Percentiles rank a stretch among this genome's conserved stretches.
Conservation (phyloP, 768 basidiomycete genomes). For the Auriscalpium microsporum region DNA sequence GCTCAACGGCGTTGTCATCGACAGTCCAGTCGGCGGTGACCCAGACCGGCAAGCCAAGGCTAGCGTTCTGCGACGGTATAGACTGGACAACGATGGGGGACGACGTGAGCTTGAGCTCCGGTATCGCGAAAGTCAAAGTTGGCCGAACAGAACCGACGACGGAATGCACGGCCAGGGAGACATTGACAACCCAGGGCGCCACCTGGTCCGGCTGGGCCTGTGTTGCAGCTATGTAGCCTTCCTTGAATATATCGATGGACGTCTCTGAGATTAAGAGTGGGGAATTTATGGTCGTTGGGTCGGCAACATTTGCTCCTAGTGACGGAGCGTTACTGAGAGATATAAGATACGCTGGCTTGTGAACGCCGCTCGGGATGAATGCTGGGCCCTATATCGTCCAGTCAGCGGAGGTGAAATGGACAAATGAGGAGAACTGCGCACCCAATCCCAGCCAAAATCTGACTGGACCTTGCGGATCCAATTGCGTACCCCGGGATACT, state of each 20-base stretch:
- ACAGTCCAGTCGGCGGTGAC: constrained; percentile 37
- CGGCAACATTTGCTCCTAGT: background rate
- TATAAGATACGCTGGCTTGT: constrained; percentile 47
- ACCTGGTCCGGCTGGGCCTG: constrained; percentile 28
- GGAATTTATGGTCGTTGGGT: background rate
- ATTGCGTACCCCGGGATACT: constrained; percentile 39
- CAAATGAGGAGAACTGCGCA: constrained; percentile 10
- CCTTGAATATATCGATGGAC: constrained; percentile 47
- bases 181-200: constrained; percentile 49
- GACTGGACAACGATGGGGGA: constrained; percentile 22
- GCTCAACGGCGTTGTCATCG: constrained; percentile 35
- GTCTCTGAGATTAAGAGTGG: constrained; percentile 27
- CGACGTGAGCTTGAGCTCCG: constrained; percentile 38
- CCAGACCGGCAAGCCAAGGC: constrained; percentile 27
- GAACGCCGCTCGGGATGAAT: constrained; percentile 46
- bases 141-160: constrained; percentile 27
- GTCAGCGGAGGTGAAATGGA: background rate
- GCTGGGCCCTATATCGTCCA: constrained; percentile 37
- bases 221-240: constrained; percentile 35
- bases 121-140: constrained; percentile 34
- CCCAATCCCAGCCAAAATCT: constrained; percentile 62
- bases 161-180: constrained; percentile 42
- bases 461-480: constrained; percentile 43
- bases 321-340: constrained; percentile 22
- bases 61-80: constrained; percentile 9